Percentiles rank a stretch among this genome's conserved stretches.
phyloP scores from a whole-genome alignment of 495 filamentous ascomycete species.

The Lasiosphaeria ovina region DNA sequence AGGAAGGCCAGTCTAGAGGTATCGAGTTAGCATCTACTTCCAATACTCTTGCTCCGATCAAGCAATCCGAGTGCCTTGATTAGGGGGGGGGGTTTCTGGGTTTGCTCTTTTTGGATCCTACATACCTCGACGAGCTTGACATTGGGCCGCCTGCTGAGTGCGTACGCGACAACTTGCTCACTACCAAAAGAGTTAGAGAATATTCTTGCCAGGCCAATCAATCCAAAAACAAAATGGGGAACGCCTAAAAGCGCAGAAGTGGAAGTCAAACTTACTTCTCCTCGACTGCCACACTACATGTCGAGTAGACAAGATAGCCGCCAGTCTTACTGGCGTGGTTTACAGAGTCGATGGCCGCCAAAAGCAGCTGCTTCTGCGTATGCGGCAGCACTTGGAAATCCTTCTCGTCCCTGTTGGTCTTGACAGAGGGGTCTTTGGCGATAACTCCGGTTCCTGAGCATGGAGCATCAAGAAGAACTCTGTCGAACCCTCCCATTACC shows the following conservation, averaged over 20 bases:
- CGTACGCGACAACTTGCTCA: constrained; percentile 91
- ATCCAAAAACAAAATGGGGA: neutral
- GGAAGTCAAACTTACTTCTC: constrained; percentile 29
- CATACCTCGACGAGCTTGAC: constrained; percentile 76
- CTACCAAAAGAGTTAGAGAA: constrained; percentile 90
- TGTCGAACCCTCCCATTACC: constrained; percentile 91
- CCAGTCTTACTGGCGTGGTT: constrained; percentile 68
- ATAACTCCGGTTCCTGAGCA: constrained; percentile 69
- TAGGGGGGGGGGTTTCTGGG: neutral
- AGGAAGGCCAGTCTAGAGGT: constrained; percentile 66
- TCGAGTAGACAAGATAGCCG: constrained; percentile 92
- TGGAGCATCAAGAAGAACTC: constrained; percentile 42
- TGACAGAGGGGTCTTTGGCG: constrained; percentile 89
- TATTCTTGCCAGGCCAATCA: constrained; percentile 53
- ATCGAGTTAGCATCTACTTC: constrained; percentile 10
- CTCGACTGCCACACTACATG: constrained; percentile 53
- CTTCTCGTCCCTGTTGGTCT: constrained; percentile 93
- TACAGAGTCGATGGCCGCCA: constrained; percentile 91
- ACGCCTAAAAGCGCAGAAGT: too few species aligned
- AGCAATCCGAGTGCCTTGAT: too few species aligned
- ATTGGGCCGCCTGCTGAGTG: constrained; percentile 84
- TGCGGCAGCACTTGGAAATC: constrained; percentile 92
- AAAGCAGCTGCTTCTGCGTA: constrained; percentile 87
- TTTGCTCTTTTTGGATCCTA: neutral
- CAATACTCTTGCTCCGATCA: too few species aligned